Conservation (phyloP, 306 rosid genomes). For the Spatholobus suberectus region DNA sequence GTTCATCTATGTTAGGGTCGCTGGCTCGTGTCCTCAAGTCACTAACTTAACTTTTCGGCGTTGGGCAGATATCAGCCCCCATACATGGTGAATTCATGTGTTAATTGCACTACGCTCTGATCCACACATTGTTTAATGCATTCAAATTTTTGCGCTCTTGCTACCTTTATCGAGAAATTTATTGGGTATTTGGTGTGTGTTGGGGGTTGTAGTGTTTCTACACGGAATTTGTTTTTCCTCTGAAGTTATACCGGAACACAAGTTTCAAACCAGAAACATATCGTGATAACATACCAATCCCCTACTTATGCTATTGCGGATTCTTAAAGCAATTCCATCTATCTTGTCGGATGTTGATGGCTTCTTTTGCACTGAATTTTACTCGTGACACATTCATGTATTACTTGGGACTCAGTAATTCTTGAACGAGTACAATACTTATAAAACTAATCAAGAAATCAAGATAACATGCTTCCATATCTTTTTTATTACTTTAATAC, state of each 20-base stretch:
- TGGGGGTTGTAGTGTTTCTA: not conserved
- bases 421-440: not conserved
- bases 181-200: too few relatives aligned
- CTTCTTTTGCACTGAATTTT: not conserved
- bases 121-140: not conserved
- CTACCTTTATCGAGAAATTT: not conserved
- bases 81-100: not conserved
- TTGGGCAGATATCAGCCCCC: too few relatives aligned
- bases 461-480: not conserved
- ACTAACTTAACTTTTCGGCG: too few relatives aligned
- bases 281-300: not conserved
- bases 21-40: not conserved
- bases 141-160: not conserved
- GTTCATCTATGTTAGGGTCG: not conserved
- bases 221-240: not conserved
- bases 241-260: too few relatives aligned
- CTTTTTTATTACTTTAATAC: not conserved
- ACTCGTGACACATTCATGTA: not conserved
- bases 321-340: not conserved
- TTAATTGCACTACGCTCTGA: not conserved
- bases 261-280: not conserved
- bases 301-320: not conserved
- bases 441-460: not conserved
- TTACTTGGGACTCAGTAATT: not conserved
- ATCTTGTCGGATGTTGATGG: not conserved